Evolutionary conservation across 2,329 filamentous ascomycete genomes (phyloP).

Genomic region (Diaporthe vaccinii): DNA sequence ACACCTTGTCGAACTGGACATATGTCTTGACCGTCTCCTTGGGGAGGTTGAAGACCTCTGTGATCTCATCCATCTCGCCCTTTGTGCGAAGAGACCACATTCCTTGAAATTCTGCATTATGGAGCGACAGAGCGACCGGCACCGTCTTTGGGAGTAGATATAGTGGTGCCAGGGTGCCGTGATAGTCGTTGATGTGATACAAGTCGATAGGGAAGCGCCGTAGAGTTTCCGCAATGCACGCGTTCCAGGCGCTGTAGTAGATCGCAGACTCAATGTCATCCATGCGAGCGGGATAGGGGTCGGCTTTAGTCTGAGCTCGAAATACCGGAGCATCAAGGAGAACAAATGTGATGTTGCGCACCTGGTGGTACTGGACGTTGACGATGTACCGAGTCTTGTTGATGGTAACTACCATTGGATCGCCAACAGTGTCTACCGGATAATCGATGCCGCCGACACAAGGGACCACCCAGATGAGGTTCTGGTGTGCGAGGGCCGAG

Average conservation of each 20-base stretch:
- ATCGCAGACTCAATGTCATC: constrained; percentile 75
- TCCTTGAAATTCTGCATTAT: constrained; percentile 78
- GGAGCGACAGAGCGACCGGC: constrained; percentile 72
- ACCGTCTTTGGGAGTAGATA: constrained; percentile 74
- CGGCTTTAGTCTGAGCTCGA: constrained; percentile 70
- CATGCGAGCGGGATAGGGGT: constrained; percentile 76
- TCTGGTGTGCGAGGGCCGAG: constrained; percentile 71
- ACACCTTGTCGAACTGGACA: constrained; percentile 75
- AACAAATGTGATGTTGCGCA: constrained; percentile 77
- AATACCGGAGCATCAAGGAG: constrained; percentile 77
- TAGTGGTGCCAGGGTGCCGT: constrained; percentile 65
- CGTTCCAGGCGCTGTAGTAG: constrained; percentile 79
- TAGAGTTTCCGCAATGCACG: constrained; percentile 73
- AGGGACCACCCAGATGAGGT: constrained; percentile 75
- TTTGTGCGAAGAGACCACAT: constrained; percentile 75
- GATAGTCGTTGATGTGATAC: constrained; percentile 57
- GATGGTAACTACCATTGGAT: constrained; percentile 73
- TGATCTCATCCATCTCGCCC: constrained; percentile 70
- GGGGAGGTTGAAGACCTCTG: constrained; percentile 73
- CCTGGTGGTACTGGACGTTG: constrained; percentile 72
- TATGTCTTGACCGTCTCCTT: constrained; percentile 68
- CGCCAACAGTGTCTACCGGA: constrained; percentile 68
- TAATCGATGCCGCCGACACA: constrained; percentile 75
- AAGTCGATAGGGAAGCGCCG: constrained; percentile 62
- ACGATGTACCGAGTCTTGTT: constrained; percentile 72